Percentiles rank a stretch among this genome's conserved stretches.
These are phyloP conservation scores for Wickerhamiella musiphila DNA, from an alignment of 805 yeast species.

Conservation along the genomic window DNA sequence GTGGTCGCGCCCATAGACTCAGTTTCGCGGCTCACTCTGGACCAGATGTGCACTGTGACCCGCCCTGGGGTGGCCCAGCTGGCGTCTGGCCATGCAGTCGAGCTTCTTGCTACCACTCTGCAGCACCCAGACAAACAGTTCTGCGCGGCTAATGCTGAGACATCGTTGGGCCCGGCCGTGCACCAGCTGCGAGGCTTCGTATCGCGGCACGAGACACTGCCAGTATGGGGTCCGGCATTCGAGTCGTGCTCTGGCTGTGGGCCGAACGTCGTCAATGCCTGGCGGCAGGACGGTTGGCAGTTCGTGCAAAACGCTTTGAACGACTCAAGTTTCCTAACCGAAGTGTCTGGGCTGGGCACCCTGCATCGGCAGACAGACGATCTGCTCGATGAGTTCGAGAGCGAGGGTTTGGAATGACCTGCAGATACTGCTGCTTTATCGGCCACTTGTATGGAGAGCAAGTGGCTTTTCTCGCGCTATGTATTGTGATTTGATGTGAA, in stretches of 20 bases:
- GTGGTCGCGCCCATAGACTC: constrained; percentile 88
- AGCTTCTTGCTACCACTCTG: constrained; percentile 51
- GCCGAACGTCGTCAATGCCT: constrained; percentile 34
- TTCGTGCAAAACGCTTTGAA: constrained; percentile 59
- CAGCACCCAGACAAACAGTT: constrained; percentile 42
- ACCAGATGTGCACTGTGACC: constrained; percentile 98
- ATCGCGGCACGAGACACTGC: constrained; percentile 42
- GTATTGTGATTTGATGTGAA: too few species aligned
- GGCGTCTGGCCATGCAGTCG: constrained; percentile 79
- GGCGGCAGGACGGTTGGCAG: constrained; percentile 48
- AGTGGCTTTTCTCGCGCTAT: too few species aligned
- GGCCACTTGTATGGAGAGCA: too few species aligned
- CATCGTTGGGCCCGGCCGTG: constrained; percentile 53
- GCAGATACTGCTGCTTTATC: too few species aligned
- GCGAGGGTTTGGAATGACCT: too few species aligned
- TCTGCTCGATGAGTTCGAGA: constrained; percentile 28
- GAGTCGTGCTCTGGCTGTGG: constrained; percentile 81
- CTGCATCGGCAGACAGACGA: constrained; percentile 57
- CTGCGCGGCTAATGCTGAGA: constrained; percentile 26
- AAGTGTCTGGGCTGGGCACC: constrained; percentile 57
- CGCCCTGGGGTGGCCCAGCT: constrained; percentile 87
- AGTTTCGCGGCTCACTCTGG: constrained; percentile 71
- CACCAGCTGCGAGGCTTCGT: constrained; percentile 88
- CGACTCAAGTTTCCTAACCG: constrained; percentile 51
- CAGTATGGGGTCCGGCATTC: constrained; percentile 56